Base-by-base conservation (phyloP, 2,329 filamentous ascomycete species). In the Trichoderma polysporum region DNA sequence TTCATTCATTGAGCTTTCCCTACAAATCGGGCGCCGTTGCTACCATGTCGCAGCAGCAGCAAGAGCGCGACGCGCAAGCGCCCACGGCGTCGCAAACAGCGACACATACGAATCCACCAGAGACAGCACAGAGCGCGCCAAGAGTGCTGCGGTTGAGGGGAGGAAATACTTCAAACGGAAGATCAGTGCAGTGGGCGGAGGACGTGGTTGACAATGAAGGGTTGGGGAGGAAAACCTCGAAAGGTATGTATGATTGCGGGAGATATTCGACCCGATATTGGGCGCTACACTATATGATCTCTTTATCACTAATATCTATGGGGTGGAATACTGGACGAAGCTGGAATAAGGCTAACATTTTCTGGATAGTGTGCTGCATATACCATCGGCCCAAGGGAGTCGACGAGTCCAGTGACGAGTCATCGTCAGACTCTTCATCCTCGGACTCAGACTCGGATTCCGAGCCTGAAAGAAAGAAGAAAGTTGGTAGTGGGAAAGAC, bases 181-280 rank as follows among this genome's bases (percentile, higher is more conserved):
- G 90, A 61, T 88, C 88, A 57, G 95, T 99, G 66, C 90, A 91
- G 78, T 99, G 95, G 95, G 93, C 93, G 7, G 92, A 95, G 74
- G 91, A 92, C 74, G 94, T 97, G 7, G 84, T 99, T 2, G 94
- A 99, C 79, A 99, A 99, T 75, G 95, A 99, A 79, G 93, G 93
- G 4, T 85, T 98, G 78, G 93, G 93, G 8, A 91, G 92, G 79
- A 99, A 98, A 82, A 94, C 88, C 70, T 97, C 92, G 19, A 99
- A 99, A 87, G 92, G 93, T 94, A 78, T 35, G 93, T 94, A 78
- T 37, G 78, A 73, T 17, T 39, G 29, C 41, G 29, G 29, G 15
- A 25, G 19, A 68, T 19, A 37, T 33, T 37, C 31, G 59, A 56
- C 29, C 8, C 15, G 9, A 58, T 29, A 22, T n/a, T n/a, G 2